Evolutionary conservation across 257 asterid species (phyloP).

Genomic region (Solanum pinnatisectum): DNA sequence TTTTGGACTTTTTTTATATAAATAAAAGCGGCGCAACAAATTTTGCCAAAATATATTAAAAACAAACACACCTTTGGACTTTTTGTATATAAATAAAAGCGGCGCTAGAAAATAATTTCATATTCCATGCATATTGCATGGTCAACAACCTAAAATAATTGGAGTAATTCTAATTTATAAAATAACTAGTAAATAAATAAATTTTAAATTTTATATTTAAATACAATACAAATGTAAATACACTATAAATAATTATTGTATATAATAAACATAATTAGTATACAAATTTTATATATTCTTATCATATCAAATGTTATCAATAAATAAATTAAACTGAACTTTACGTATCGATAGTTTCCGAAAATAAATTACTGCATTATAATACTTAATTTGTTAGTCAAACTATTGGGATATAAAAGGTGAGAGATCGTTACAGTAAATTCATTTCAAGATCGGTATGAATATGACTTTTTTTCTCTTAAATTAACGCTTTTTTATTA

Average conservation of each 20-base stretch:
- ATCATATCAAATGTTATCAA: neutral
- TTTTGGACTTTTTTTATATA: neutral
- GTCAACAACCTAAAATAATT: neutral
- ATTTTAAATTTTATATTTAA: too few species aligned
- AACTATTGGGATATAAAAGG: neutral
- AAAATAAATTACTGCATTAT: neutral
- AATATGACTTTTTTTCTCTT: neutral
- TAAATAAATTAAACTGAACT: neutral
- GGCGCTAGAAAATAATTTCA: neutral
- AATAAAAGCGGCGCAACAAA: neutral
- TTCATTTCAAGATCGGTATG: neutral
- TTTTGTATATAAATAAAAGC: neutral
- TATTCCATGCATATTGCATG: neutral
- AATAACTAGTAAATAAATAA: neutral
- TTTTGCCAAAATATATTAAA: neutral
- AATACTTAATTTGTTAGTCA: neutral
- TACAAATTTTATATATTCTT: neutral
- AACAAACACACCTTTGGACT: neutral
- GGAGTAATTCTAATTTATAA: neutral
- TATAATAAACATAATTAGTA: neutral
- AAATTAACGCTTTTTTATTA: neutral
- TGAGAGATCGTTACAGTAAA: too few species aligned
- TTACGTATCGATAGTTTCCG: neutral
- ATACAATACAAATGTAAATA: neutral
- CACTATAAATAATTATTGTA: neutral